phyloP scores from a whole-genome alignment of 148 eudicot genomes.

The Chenopodium berlandieri region DNA sequence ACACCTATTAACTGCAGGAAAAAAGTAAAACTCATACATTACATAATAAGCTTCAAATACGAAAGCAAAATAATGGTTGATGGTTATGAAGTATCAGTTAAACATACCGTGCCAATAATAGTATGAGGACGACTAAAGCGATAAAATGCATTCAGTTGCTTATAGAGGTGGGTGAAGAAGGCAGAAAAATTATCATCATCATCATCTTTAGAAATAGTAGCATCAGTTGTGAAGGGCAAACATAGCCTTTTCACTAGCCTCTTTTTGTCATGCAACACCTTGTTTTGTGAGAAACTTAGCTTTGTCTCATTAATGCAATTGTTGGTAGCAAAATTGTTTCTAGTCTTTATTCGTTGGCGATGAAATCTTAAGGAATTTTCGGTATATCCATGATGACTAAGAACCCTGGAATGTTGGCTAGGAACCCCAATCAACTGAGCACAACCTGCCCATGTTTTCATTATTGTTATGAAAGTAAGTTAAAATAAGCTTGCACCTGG shows the following conservation, averaged over 20 bases:
- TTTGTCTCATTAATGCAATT: not conserved
- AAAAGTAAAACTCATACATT: not conserved
- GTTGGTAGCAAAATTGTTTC: not conserved
- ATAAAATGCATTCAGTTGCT: conserved; percentile 31
- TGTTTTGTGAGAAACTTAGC: not conserved
- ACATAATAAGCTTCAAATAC: not conserved
- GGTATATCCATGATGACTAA: not conserved
- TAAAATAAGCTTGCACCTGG: not conserved
- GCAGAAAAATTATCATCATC: conserved; percentile 9
- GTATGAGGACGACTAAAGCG: conserved; percentile 52
- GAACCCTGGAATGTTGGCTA: not conserved
- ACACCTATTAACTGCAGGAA: conserved; percentile 40
- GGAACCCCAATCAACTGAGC: not conserved
- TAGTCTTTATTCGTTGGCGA: not conserved
- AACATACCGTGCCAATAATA: conserved; percentile 47
- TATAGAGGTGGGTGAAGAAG: conserved; percentile 4
- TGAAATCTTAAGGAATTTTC: not conserved
- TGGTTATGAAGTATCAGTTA: not conserved
- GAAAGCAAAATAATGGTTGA: not conserved
- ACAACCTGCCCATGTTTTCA: conserved; percentile 21
- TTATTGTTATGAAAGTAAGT: not conserved
- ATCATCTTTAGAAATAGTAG: conserved; percentile 12
- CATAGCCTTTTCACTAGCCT: conserved; percentile 15
- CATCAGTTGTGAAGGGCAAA: conserved; percentile 10
- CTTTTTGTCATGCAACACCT: not conserved